Evolutionary conservation across 371 early-diverging fungal species (phyloP).

Genomic region (Fennellomyces sp.): DNA sequence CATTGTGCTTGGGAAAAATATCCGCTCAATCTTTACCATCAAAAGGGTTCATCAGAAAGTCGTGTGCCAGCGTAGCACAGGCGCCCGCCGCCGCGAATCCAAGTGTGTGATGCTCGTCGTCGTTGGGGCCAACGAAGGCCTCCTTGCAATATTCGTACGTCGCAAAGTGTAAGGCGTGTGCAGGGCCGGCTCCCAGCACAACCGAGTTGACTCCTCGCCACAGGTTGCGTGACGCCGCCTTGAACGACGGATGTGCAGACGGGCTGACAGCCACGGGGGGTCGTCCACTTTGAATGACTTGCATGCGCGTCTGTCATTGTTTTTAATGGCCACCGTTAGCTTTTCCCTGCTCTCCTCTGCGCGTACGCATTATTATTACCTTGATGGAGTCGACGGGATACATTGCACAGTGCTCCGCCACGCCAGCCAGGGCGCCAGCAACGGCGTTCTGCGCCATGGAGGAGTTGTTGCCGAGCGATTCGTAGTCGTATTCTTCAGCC

Average conservation of each 20-base stretch:
- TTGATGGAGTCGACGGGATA: constrained; percentile 95
- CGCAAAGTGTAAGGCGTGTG: constrained; percentile 96
- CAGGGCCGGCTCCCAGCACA: constrained; percentile 92
- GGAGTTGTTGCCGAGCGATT: constrained; percentile 83
- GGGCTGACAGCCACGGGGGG: constrained; percentile 10
- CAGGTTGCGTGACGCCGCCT: constrained; percentile 55
- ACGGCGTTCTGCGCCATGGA: constrained; percentile 78
- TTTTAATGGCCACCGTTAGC: not conserved
- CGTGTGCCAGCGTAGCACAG: constrained; percentile 86
- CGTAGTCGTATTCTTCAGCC: constrained; percentile 82
- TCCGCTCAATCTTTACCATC: constrained; percentile 68
- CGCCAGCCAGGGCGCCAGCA: constrained; percentile 96
- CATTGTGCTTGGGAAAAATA: constrained; percentile 28
- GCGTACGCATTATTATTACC: constrained; percentile 48
- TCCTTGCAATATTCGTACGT: constrained; percentile 92
- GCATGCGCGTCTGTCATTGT: constrained; percentile 43
- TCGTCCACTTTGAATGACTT: constrained; percentile 34
- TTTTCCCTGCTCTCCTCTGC: not conserved
- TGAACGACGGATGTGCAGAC: constrained; percentile 11
- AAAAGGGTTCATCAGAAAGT: constrained; percentile 94
- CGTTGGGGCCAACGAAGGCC: constrained; percentile 38
- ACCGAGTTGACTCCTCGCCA: constrained; percentile 95
- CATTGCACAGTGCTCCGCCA: constrained; percentile 95
- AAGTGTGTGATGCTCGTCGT: constrained; percentile 62
- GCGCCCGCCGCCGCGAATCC: constrained; percentile 86